Evolutionary conservation across 768 basidiomycete species (phyloP).

Genomic region (Kwoniella dendrophila): DNA sequence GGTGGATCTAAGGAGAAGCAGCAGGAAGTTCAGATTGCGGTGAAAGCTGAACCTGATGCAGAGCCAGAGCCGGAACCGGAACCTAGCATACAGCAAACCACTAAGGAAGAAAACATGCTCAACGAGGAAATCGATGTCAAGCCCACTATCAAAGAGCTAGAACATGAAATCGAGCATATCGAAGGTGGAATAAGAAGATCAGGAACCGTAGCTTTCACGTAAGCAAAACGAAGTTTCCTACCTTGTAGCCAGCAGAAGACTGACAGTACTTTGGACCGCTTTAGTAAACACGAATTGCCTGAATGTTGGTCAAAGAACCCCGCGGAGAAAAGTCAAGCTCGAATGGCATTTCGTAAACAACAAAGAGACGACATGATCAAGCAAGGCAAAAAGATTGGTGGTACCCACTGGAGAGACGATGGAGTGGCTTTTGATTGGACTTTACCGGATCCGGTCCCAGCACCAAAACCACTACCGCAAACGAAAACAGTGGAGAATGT

Average conservation of each 20-base stretch:
- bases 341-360: slow-evolving; percentile 3
- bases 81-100: background rate
- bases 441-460: background rate
- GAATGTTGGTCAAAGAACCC: slow-evolving; percentile 13
- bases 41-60: slow-evolving; percentile 2
- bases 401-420: slow-evolving; percentile 21
- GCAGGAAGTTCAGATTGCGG: background rate
- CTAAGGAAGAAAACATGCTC: background rate
- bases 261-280: background rate
- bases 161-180: background rate
- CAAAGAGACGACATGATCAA: background rate
- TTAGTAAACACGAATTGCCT: slow-evolving; percentile 9
- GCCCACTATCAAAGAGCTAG: slow-evolving; percentile 7
- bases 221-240: background rate
- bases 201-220: slow-evolving; percentile 16
- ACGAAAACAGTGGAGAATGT: too few species aligned
- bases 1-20: background rate
- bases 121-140: slow-evolving; percentile 6
- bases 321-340: background rate
- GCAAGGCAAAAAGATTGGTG: slow-evolving; percentile 17
- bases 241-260: background rate
- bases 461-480: background rate
- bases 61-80: background rate
- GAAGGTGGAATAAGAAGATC: slow-evolving; percentile 3
- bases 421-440: slow-evolving; percentile 27